Base-by-base conservation (phyloP, 768 basidiomycete species). In the Galerina marginata region DNA sequence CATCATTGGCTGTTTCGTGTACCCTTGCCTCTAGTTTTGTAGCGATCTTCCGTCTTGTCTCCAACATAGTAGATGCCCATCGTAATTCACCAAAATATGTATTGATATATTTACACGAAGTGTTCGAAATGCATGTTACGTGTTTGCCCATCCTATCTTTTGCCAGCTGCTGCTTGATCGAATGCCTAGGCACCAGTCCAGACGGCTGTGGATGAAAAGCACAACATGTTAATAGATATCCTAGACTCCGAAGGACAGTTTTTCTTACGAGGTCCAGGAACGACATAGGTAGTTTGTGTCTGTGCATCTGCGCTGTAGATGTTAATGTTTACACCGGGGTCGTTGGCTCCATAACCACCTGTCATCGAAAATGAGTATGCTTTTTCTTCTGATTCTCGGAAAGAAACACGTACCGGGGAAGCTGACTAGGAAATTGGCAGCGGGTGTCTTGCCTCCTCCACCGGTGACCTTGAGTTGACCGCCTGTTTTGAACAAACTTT, bases 381-480 rank as follows among this genome's bases (percentile, higher is more conserved):
- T 56, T 37, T 20, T 45, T 33, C 29, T 29, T 33, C 10, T 20
- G 39, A 40, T 48, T 10, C 14, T 47, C 15, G 25, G 40, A 11
- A 15, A 39, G 16, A 44, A 6, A 10, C 2, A 29, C 12, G 4
- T 65, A 62, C 76, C 76, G 37, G 77, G 78, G 71, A 78, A 72
- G 42, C 67, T 74, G 63, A 74, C 72, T 47, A 74, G 68, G 65
- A 67, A 75, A 52, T 57, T 67, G 51, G 72, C 66, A 48, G 71
- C 67, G 6, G 77, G 77, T 11, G 66, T 68, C 60, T 73, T 68
- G 40, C 64, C 67, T 61, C 78, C 78, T 26, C 71, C 70, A 26
- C 78, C 78, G 45, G 75, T 77, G 39, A 79, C 63, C 46, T 63
- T 73, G 53, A 79, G 69, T 60, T 79, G 78, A 42, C 65, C 77